phyloP scores from a whole-genome alignment of 208 protist species.

The Leishmania turanica region DNA sequence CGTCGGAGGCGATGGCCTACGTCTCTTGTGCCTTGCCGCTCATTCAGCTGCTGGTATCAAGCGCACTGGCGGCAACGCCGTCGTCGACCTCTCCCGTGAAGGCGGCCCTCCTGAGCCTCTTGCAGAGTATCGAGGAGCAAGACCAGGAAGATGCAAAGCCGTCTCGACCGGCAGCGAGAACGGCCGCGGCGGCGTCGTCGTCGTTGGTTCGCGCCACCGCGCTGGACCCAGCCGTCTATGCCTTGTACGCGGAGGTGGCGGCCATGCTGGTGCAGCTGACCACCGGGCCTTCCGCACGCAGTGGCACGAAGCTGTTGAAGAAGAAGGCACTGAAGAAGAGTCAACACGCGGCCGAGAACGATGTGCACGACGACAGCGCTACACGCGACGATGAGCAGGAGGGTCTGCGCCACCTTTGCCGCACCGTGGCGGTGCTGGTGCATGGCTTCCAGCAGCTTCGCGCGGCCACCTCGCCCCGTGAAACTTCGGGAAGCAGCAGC shows the following conservation, averaged over 20 bases:
- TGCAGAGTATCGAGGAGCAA: conserved; percentile 26
- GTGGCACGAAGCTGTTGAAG: conserved; percentile 7
- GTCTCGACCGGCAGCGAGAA: neutral
- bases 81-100: conserved; percentile 16
- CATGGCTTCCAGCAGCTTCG: conserved; percentile 43
- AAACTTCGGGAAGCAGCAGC: neutral
- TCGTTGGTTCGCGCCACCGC: neutral
- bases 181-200: neutral
- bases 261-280: conserved; percentile 58
- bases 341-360: neutral
- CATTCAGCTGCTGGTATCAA: conserved; percentile 27
- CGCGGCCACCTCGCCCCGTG: neutral
- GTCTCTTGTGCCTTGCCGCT: conserved; percentile 28
- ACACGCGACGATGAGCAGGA: conserved; percentile 25
- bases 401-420: conserved; percentile 46
- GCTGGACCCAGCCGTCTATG: conserved; percentile 38
- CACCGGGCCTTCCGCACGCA: conserved; percentile 2
- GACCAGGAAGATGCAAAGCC: neutral
- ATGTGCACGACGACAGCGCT: neutral
- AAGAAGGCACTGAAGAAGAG: conserved; percentile 14
- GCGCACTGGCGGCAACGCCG: neutral
- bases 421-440: conserved; percentile 55
- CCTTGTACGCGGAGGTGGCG: conserved; percentile 67
- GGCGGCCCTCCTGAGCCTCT: conserved; percentile 22
- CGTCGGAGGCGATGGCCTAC: conserved; percentile 24